Base-by-base conservation (phyloP, 805 yeast genomes). In the Henningerozyma blattae region DNA sequence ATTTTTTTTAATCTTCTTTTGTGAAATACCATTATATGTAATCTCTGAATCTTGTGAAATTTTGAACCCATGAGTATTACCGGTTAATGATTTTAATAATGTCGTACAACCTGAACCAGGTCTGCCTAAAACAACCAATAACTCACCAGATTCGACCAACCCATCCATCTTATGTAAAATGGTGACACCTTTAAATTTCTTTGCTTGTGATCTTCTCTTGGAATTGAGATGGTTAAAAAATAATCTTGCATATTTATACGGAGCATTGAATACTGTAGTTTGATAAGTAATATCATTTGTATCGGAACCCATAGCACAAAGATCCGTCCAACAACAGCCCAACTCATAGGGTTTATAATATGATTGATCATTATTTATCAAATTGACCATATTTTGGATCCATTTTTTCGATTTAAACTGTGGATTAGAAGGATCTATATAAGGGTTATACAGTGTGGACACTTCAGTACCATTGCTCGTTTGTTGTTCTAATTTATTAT, bases 31-130 rank as follows among this genome's bases (percentile, higher is more conserved):
- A 35, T 61, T 72, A 48, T 68, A 72, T 9, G 71, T 61, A 34
- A 75, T 56, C n/a, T 47, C 43, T 3, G 75, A 56, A 19, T 62
- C 65, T 15, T 56, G 44, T 33, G 62, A 69, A 27, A 72, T 47
- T 28, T 64, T 52, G 53, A 68, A 74, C 28, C 79, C 81, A 45
- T 70, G 67, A 2, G 78, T 73, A 31, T 67, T 65, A 22, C 71
- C 59, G 28, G 77, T 65, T 31, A 76, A 54, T 4, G 77, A 60
- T 46, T 74, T 74, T 44, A 75, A 59, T 33, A 74, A 58, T 4
- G 82, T 74, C 5, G 81, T 61, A 45, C 83, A 75, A 28, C 83
- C 83, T 25, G 80, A 67, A 45, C 89, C 89, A 1, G 89, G 89
- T 55, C 87, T 69, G 37, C 91, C 89, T 30, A 80, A 60, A 9